Evolutionary conservation across 192 early-diverging fungal genomes (phyloP), one percentile per base, ranked within the genome.

Genomic region (Geosiphon pyriformis): DNA sequence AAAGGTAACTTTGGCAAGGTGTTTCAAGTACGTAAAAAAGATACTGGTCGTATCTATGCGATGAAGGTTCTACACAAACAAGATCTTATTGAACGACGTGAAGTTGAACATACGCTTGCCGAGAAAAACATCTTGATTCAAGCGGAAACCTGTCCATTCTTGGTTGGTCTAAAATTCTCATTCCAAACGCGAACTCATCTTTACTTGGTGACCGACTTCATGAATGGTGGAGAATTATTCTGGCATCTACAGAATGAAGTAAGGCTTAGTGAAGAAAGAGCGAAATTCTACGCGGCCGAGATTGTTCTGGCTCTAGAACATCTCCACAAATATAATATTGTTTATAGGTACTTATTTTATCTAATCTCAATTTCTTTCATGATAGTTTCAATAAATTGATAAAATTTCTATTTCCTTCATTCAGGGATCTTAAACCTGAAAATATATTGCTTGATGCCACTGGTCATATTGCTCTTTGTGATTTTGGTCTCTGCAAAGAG

Each of bases 1-100:
- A 85, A 85, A 64, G 91, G 91, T 11, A 83, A 81, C 25, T 92
- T 92, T 77, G 91, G 91, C 37, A 92, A 90, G 59, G 91, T 92
- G 12, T 79, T 88, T 30, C 85, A 91, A 62, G 91, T 90, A 58
- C 68, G 82, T 33, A 92, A 92, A 58, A 87, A 83, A 67, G 88
- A 92, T 67, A 90, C 91, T 0, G 82, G 82, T 55, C 82, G 88
- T 55, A 87, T 90, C 17, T 92, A 91, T 60, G 90, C 90, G 31
- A 89, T 92, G 87, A 92, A 92, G 64, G 83, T 92, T 8, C 80
- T 92, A 2, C 76, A 80, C 52, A 92, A 92, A 70, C 81, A 82
- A 72, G 82, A 87, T 42, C 79, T 92, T 50, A 82, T 92, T 30
- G 82, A 85, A 65, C 82, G 86, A 49, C 84, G 89, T 59, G 87